Evolutionary conservation across 306 rosid species (phyloP).

Genomic region (Glycine tomentella): DNA sequence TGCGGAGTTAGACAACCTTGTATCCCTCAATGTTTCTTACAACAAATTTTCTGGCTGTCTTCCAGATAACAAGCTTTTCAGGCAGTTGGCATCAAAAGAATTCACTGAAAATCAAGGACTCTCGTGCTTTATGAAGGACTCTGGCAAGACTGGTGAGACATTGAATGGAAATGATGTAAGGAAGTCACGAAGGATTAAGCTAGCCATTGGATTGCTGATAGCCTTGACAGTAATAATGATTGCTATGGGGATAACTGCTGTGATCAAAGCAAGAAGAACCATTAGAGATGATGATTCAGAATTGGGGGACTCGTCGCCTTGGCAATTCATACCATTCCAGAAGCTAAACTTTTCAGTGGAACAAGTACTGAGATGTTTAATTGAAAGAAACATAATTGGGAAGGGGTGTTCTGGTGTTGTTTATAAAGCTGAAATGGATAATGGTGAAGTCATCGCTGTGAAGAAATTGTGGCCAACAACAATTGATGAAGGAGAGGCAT

Average conservation of each 20-base stretch:
- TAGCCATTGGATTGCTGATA: conserved; percentile 77
- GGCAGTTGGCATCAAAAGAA: conserved; percentile 72
- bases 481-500: conserved; percentile 57
- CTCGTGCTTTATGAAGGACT: conserved; percentile 69
- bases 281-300: conserved; percentile 77
- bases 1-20: conserved; percentile 77
- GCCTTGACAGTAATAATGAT: conserved; percentile 74
- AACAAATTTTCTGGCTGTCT: conserved; percentile 79
- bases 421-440: conserved; percentile 79
- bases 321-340: conserved; percentile 96
- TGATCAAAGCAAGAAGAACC: conserved; percentile 68
- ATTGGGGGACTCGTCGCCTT: conserved; percentile 82
- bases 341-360: conserved; percentile 86
- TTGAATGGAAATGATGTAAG: conserved; percentile 48
- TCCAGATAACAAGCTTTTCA: conserved; percentile 86
- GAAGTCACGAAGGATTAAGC: conserved; percentile 69
- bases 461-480: conserved; percentile 91
- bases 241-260: conserved; percentile 80
- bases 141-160: conserved; percentile 34
- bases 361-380: conserved; percentile 70
- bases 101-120: conserved; percentile 79
- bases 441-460: conserved; percentile 87
- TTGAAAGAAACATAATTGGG: conserved; percentile 83
- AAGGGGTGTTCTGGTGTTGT: conserved; percentile 94
- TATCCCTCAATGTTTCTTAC: conserved; percentile 80